Evolutionary conservation across 163 green algal genomes (phyloP).

Genomic region (Scenedesmus sp.): DNA sequence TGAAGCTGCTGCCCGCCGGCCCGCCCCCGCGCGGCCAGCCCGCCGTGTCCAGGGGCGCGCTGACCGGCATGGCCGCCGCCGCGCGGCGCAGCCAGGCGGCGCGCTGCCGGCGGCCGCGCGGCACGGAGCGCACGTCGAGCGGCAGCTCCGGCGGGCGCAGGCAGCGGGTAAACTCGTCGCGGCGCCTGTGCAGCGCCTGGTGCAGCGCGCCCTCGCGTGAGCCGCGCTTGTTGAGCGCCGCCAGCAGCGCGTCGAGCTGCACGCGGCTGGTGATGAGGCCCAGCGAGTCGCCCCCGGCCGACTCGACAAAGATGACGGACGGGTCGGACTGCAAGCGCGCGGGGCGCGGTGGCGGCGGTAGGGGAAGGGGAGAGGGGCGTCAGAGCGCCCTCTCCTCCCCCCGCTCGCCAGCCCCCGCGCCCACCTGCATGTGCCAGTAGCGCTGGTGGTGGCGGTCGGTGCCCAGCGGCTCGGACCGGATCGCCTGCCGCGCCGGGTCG

Average conservation of each 20-base stretch:
- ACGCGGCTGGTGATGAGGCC: conserved; percentile 50
- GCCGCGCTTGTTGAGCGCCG: conserved; percentile 57
- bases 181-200: conserved; percentile 10
- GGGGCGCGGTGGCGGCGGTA: too few species aligned
- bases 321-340: conserved; percentile 18
- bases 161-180: conserved; percentile 9
- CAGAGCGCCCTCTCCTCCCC: too few species aligned
- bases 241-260: conserved; percentile 61
- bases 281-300: conserved; percentile 51
- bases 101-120: neutral
- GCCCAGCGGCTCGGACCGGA: conserved; percentile 64
- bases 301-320: conserved; percentile 63
- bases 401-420: too few species aligned
- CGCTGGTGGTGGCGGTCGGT: conserved; percentile 62
- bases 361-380: too few species aligned
- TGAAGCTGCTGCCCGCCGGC: neutral
- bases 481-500: conserved; percentile 27
- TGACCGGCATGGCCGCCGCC: neutral
- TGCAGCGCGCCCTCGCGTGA: conserved; percentile 56
- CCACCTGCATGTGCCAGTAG: conserved; percentile 64
- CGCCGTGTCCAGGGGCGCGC: neutral
- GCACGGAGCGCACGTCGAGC: neutral
- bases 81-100: conserved; percentile 6
- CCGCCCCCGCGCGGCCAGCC: conserved; percentile 13
- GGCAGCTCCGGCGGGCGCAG: conserved; percentile 1